Percentiles rank a stretch among this genome's conserved stretches.
Evolutionary conservation across 495 filamentous ascomycete genomes (phyloP).

Genomic region (Hypoxylon rickii): DNA sequence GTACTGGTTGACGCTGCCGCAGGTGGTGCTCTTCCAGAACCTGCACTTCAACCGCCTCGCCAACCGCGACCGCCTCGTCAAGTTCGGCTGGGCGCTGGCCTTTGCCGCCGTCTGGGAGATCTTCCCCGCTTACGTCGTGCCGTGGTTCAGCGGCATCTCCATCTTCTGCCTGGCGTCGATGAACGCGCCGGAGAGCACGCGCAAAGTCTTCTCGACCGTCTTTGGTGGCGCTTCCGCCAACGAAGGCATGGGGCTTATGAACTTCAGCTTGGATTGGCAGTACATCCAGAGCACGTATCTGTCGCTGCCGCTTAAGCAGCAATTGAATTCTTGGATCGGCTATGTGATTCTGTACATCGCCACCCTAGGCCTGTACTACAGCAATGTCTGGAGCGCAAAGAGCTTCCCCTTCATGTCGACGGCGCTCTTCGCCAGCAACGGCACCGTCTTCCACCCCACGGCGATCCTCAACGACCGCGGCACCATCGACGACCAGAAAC

Average conservation of each 20-base stretch:
- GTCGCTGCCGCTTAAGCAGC: constrained; percentile 39
- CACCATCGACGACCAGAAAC: constrained; percentile 7
- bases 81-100: constrained; percentile 48
- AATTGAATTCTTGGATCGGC: constrained; percentile 51
- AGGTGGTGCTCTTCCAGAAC: constrained; percentile 45
- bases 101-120: constrained; percentile 55
- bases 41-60: constrained; percentile 45
- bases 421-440: constrained; percentile 11
- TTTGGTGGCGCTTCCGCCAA: constrained; percentile 62
- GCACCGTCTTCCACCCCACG: constrained; percentile 17
- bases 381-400: constrained; percentile 55
- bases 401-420: constrained; percentile 56
- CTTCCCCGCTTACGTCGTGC: constrained; percentile 61
- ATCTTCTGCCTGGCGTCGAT: constrained; percentile 61
- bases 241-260: constrained; percentile 54
- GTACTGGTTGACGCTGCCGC: constrained; percentile 33
- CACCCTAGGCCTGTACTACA: constrained; percentile 53
- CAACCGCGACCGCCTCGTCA: constrained; percentile 41
- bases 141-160: constrained; percentile 58
- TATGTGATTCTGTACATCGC: constrained; percentile 47
- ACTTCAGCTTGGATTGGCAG: constrained; percentile 60
- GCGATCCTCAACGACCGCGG: constrained; percentile 15
- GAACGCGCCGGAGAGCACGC: constrained; percentile 33
- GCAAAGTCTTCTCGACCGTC: constrained; percentile 57
- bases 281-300: constrained; percentile 46